phyloP scores from a whole-genome alignment of 768 basidiomycete species.

The Rhodosporidiobolus odoratus region DNA sequence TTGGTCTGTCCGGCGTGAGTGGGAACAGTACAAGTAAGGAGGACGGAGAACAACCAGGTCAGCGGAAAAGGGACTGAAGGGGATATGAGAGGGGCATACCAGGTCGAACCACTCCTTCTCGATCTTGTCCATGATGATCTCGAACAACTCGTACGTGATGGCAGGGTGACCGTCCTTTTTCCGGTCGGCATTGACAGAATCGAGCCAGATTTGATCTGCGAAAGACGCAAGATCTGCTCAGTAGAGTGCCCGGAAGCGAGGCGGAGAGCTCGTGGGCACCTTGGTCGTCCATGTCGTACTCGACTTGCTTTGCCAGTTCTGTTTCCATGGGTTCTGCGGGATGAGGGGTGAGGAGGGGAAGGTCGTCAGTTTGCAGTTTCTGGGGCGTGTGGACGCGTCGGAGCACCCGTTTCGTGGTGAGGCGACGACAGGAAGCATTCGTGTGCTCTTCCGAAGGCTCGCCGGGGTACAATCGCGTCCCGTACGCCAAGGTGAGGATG shows the following conservation, averaged over 20 bases:
- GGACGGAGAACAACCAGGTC: background rate
- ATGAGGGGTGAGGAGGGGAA: background rate
- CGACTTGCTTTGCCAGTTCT: constrained; percentile 85
- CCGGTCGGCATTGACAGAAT: constrained; percentile 72
- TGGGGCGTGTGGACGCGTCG: too few species aligned
- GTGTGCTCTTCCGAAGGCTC: too few species aligned
- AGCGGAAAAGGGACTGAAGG: background rate
- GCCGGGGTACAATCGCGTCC: too few species aligned
- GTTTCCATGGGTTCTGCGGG: constrained; percentile 68
- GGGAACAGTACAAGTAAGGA: background rate
- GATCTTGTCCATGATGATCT: constrained; percentile 92
- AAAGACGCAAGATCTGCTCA: background rate
- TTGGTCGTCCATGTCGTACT: constrained; percentile 99
- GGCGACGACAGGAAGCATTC: too few species aligned
- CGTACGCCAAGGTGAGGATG: too few species aligned
- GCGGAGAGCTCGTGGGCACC: constrained; percentile 52
- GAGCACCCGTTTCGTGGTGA: too few species aligned
- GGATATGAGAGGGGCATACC: constrained; percentile 57
- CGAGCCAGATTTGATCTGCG: constrained; percentile 90
- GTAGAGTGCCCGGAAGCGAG: background rate
- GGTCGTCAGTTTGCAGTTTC: too few species aligned
- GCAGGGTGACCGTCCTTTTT: constrained; percentile 62
- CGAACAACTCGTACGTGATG: constrained; percentile 79
- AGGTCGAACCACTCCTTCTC: constrained; percentile 99
- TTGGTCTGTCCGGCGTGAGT: constrained; percentile 61